Evolutionary conservation across 2,329 filamentous ascomycete genomes (phyloP).

Genomic region (Niveomyces coronatus): DNA sequence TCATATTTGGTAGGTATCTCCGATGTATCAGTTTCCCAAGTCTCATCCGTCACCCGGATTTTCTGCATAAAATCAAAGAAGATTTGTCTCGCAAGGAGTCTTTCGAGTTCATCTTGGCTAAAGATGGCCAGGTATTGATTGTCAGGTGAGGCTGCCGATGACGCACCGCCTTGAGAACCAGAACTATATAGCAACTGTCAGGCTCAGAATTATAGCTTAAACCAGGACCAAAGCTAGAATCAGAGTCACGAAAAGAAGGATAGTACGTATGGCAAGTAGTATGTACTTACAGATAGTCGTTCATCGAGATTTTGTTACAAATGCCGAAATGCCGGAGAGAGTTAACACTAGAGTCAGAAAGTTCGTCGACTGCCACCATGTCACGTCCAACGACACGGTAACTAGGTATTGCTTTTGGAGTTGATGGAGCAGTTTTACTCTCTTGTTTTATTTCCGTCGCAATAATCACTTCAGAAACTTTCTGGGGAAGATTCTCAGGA

Average conservation of each 20-base stretch:
- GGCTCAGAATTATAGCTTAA: too few relatives aligned
- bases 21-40: neutral
- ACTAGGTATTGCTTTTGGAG: neutral
- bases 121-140: neutral
- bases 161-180: too few relatives aligned
- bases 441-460: neutral
- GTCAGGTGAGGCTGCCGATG: too few relatives aligned
- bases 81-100: neutral
- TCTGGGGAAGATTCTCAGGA: neutral
- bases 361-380: neutral
- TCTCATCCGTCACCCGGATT: neutral
- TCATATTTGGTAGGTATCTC: neutral
- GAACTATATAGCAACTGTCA: too few relatives aligned
- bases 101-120: neutral
- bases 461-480: neutral
- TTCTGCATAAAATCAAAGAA: neutral
- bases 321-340: neutral
- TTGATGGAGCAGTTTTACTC: neutral
- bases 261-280: too few relatives aligned
- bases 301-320: neutral
- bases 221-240: too few relatives aligned
- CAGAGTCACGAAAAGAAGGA: too few relatives aligned
- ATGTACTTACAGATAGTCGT: neutral
- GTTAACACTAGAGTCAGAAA: neutral
- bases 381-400: neutral